Percentiles rank a stretch among this genome's conserved stretches.
Conservation (phyloP, 345 rosid species). For the Bruguiera gymnorhiza region DNA sequence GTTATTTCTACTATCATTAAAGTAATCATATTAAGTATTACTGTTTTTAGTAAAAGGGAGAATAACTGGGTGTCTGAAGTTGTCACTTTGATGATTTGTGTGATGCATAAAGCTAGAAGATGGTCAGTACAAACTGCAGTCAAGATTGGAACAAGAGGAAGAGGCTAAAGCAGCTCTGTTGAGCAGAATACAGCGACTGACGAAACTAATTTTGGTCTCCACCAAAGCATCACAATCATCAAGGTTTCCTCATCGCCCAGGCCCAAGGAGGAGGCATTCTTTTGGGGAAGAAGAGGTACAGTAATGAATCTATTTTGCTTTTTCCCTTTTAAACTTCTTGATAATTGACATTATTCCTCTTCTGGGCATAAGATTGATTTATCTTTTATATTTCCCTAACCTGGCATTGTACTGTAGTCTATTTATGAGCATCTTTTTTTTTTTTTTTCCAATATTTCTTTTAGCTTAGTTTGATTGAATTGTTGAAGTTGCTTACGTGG, state of each 20-base stretch:
- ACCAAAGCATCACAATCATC: slow-evolving; percentile 77
- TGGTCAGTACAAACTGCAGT: slow-evolving; percentile 92
- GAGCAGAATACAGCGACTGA: slow-evolving; percentile 90
- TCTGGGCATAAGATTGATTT: slow-evolving; percentile 9
- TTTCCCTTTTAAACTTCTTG: neutral
- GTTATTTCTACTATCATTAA: neutral
- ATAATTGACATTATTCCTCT: slow-evolving; percentile 6
- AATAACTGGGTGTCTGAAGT: slow-evolving; percentile 6
- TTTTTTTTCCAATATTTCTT: slow-evolving; percentile 5
- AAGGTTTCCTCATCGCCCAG: slow-evolving; percentile 60
- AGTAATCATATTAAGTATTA: neutral
- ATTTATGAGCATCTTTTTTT: neutral
- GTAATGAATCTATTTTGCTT: slow-evolving; percentile 2
- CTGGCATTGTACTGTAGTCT: neutral
- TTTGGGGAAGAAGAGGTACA: slow-evolving; percentile 99
- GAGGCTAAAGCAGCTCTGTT: slow-evolving; percentile 97
- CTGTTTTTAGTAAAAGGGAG: neutral
- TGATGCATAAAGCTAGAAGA: slow-evolving; percentile 75
- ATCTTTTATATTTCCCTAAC: neutral
- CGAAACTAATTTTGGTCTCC: slow-evolving; percentile 94
- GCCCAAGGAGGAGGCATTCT: slow-evolving; percentile 95
- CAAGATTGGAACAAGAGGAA: slow-evolving; percentile 96
- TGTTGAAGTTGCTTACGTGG: slow-evolving; percentile 23
- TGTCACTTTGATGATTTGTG: slow-evolving; percentile 11
- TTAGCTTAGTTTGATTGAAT: slow-evolving; percentile 20